These are phyloP conservation scores for Acer campestre DNA, from an alignment of 345 rosid species.

Conservation along the genomic window DNA sequence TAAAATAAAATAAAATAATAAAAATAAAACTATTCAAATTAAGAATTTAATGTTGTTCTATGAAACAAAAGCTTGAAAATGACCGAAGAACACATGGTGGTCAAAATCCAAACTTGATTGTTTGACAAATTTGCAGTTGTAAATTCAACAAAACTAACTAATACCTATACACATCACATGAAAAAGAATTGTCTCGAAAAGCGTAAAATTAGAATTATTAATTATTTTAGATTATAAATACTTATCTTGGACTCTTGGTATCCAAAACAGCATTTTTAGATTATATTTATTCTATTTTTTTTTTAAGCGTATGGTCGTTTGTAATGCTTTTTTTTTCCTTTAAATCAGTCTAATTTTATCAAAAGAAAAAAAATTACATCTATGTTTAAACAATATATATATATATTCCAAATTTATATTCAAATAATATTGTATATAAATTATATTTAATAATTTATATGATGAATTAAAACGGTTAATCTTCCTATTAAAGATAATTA, in stretches of 20 bases:
- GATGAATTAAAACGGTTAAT: neutral
- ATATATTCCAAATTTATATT: too few species aligned
- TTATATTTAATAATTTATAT: too few species aligned
- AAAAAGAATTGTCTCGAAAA: constrained; percentile 7
- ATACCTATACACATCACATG: neutral
- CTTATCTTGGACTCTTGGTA: neutral
- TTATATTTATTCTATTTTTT: too few species aligned
- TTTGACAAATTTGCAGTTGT: constrained; percentile 23
- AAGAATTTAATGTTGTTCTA: neutral
- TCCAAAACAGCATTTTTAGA: neutral
- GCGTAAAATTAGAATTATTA: constrained; percentile 7
- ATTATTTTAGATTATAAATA: neutral
- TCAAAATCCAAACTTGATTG: constrained; percentile 25
- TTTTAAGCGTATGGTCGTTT: too few species aligned
- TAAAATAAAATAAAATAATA: too few species aligned
- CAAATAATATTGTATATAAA: too few species aligned
- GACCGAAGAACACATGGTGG: neutral
- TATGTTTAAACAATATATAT: neutral
- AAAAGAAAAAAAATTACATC: too few species aligned
- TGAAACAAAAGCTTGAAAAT: neutral
- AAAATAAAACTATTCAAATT: too few species aligned
- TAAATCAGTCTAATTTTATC: too few species aligned
- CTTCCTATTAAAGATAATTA: constrained; percentile 1
- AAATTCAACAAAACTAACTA: constrained; percentile 32
- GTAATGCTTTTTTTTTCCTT: too few species aligned